Evolutionary conservation across 1,139 yeast species (phyloP).

Genomic region (Meyerozyma smithsonii): DNA sequence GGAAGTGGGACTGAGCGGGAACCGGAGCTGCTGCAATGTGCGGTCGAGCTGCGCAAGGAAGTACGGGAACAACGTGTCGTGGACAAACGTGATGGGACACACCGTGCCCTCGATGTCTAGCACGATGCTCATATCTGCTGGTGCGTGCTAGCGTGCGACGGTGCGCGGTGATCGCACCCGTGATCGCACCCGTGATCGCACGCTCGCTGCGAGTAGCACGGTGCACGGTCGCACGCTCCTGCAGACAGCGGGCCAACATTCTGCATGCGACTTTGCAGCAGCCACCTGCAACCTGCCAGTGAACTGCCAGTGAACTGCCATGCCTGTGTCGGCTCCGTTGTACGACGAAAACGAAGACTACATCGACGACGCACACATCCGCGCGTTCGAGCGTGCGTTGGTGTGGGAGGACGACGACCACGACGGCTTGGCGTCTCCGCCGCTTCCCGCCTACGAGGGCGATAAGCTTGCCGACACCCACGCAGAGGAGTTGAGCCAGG

Average conservation of each 20-base stretch:
- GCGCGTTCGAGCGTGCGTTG: conserved; percentile 38
- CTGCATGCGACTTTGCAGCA: background rate
- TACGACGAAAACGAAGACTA: conserved; percentile 32
- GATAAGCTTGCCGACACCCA: conserved; percentile 1
- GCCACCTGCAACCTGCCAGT: background rate
- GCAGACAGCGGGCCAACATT: background rate
- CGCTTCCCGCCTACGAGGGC: conserved; percentile 1
- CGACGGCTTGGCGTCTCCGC: background rate
- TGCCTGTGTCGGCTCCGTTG: conserved; percentile 6
- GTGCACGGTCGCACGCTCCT: background rate
- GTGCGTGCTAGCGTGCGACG: too few relatives aligned
- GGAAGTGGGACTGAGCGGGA: conserved; percentile 35
- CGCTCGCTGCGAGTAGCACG: too few relatives aligned
- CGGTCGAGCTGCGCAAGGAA: conserved; percentile 30
- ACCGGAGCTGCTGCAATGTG: conserved; percentile 7
- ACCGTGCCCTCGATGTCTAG: conserved; percentile 90
- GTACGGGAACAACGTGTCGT: conserved; percentile 58
- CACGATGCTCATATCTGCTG: conserved; percentile 20
- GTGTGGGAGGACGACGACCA: conserved; percentile 31
- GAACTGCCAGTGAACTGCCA: background rate
- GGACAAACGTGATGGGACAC: conserved; percentile 85
- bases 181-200: too few relatives aligned
- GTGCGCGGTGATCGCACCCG: too few relatives aligned
- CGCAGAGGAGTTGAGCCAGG: background rate
- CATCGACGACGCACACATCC: conserved; percentile 34